Base-by-base conservation (phyloP, 352 stramenopile genomes). In the Phytophthora constricta region DNA sequence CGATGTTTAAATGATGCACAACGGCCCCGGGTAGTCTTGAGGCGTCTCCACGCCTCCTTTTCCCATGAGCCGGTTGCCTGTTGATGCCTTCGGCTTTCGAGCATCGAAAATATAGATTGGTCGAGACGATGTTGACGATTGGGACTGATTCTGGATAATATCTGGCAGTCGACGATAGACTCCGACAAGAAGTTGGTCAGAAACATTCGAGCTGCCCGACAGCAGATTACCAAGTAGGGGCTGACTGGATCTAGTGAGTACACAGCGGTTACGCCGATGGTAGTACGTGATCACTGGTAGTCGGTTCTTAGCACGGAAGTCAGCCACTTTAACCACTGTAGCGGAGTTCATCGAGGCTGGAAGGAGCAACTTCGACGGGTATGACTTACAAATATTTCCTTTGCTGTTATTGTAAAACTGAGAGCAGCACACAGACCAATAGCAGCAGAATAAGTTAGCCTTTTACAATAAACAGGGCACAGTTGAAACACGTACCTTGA, bases 41-140 rank as follows among this genome's bases (percentile, higher is more conserved):
- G 86, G 73, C 0, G 86, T 90, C 59, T 97, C 93, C 3, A 98
- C 93, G 22, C 85, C 91, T 41, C 93, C 93, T 71, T 97, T 97
- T 7, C 93, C 93, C 76, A 96, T 94, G 11, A 97, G 74, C 7
- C 88, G 76, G 62, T 98, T 98, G 13, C 87, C 93, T 11, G 89
- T 93, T 14, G 93, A 95, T 7, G 90, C 92, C 51, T 98, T 90
- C 16, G 90, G 82, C 59, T 95, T 95, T 22, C 93, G 80, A 23
- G 90, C 90, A 61, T 98, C 93, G 37, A 97, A 96, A 41, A 98
- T 98, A 68, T 94, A 94, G 28, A 94, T 86, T 10, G 86, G 85
- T 3, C 84, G 78, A 37, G 83, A 89, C 0, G 87, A 92, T 13
- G 64, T 58, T 0, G 87, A 89, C 3, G 82, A 82, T 25, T 77